A percentile compares a stretch with the other conserved stretches of the same genome.
Conservation (phyloP, 2,329 filamentous ascomycete species). For the Lasiodiplodia sp. region DNA sequence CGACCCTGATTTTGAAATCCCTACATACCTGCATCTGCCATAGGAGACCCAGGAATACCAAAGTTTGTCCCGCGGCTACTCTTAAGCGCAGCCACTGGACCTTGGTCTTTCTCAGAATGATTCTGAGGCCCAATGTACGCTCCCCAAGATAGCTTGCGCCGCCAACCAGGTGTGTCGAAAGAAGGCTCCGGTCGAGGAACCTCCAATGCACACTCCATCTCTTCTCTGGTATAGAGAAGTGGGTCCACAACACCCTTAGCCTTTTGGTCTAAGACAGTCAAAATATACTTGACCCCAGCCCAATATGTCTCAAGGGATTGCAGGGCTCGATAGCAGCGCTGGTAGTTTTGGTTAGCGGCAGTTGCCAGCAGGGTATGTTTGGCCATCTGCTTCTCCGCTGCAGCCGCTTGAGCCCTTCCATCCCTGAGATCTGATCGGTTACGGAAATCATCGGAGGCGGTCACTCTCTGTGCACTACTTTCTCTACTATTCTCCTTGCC, state of each 20-base stretch:
- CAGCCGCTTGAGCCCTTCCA: conserved; percentile 32
- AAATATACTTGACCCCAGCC: conserved; percentile 85
- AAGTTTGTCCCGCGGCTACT: conserved; percentile 36
- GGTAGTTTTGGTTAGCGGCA: conserved; percentile 85
- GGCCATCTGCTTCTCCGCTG: conserved; percentile 53
- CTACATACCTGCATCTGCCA: conserved; percentile 54
- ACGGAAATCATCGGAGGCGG: not conserved
- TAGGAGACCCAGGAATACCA: conserved; percentile 53
- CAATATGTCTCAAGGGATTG: conserved; percentile 84
- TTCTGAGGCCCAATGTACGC: conserved; percentile 39
- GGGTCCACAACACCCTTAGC: conserved; percentile 85
- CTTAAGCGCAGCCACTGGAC: conserved; percentile 43
- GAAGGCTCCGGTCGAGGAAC: conserved; percentile 57
- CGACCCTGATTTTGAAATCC: not conserved
- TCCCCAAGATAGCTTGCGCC: conserved; percentile 54
- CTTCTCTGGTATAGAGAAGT: conserved; percentile 70
- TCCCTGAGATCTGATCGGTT: conserved; percentile 5
- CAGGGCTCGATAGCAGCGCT: conserved; percentile 83
- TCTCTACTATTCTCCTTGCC: not conserved
- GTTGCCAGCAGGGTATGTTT: conserved; percentile 81
- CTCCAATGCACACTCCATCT: conserved; percentile 75
- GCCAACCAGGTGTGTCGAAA: conserved; percentile 61
- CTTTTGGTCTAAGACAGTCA: conserved; percentile 86
- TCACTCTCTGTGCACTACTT: conserved; percentile 4
- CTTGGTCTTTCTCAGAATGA: conserved; percentile 32